phyloP scores from a whole-genome alignment of 805 yeast species.

The Blastobotrys terrestris region DNA sequence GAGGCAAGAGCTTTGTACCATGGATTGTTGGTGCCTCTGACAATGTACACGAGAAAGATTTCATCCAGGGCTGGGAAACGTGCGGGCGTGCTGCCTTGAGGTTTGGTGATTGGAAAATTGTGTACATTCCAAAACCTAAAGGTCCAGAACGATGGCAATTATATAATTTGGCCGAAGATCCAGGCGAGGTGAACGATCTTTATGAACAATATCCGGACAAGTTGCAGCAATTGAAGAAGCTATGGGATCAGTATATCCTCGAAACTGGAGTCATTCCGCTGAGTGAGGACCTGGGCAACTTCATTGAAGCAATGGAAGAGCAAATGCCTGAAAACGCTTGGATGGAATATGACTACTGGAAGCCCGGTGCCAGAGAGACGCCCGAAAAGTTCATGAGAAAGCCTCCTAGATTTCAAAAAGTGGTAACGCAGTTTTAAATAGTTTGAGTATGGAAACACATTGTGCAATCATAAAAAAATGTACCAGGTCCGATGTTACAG shows the following conservation, averaged over 20 bases:
- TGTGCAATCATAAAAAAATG: too few relatives aligned
- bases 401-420: constrained; percentile 1
- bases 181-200: constrained; percentile 47
- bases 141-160: constrained; percentile 47
- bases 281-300: background rate
- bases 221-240: constrained; percentile 37
- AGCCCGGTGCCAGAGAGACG: background rate
- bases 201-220: constrained; percentile 34
- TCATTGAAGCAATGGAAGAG: constrained; percentile 1
- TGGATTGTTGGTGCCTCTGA: background rate
- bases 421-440: background rate
- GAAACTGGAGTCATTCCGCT: background rate
- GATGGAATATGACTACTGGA: constrained; percentile 1
- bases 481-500: too few relatives aligned
- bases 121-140: constrained; percentile 43
- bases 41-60: constrained; percentile 33
- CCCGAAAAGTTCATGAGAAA: background rate
- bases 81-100: constrained; percentile 53
- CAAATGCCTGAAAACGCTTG: background rate
- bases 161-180: constrained; percentile 34
- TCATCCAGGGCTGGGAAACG: constrained; percentile 46
- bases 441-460: too few relatives aligned
- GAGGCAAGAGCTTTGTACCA: constrained; percentile 43
- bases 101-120: constrained; percentile 43
- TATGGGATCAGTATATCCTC: constrained; percentile 43